These are phyloP conservation scores for Pinus albicaulis DNA, from an alignment of 75 land plant genomes.

Conservation along the genomic window DNA sequence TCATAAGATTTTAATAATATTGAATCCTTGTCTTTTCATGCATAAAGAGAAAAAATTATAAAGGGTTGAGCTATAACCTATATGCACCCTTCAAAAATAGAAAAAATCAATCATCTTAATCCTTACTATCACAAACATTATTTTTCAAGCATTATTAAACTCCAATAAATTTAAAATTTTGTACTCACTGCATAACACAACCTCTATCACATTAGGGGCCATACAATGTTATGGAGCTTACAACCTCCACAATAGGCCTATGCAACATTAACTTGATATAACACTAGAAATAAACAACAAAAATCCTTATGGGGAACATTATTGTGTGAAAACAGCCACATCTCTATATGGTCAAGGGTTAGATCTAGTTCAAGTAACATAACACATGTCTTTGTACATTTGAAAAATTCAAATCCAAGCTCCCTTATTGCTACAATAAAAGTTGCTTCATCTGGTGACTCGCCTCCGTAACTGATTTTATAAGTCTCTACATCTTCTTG, in stretches of 20 bases:
- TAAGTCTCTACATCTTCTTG: constrained; percentile 42
- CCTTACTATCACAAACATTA: constrained; percentile 62
- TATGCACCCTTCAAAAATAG: constrained; percentile 70
- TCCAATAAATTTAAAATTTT: constrained; percentile 55
- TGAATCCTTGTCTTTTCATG: not conserved
- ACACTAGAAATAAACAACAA: not conserved
- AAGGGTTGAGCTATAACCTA: constrained; percentile 27
- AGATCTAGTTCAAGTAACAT: constrained; percentile 38
- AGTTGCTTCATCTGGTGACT: constrained; percentile 77
- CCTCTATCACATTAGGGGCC: not conserved
- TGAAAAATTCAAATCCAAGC: constrained; percentile 59
- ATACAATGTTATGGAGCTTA: not conserved
- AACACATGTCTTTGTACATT: constrained; percentile 46
- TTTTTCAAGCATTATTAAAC: constrained; percentile 54
- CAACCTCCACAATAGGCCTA: not conserved
- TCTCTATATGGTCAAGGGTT: constrained; percentile 15
- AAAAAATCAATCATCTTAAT: constrained; percentile 31
- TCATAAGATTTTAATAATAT: constrained; percentile 18
- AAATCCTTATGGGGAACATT: not conserved
- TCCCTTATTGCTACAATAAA: constrained; percentile 72
- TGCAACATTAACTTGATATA: not conserved
- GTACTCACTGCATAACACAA: constrained; percentile 43
- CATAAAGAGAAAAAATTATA: not conserved
- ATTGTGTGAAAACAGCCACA: constrained; percentile 21
- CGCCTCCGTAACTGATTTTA: constrained; percentile 52